phyloP scores from a whole-genome alignment of 2,329 filamentous ascomycete genomes.

The Pseudogymnoascus verrucosus region DNA sequence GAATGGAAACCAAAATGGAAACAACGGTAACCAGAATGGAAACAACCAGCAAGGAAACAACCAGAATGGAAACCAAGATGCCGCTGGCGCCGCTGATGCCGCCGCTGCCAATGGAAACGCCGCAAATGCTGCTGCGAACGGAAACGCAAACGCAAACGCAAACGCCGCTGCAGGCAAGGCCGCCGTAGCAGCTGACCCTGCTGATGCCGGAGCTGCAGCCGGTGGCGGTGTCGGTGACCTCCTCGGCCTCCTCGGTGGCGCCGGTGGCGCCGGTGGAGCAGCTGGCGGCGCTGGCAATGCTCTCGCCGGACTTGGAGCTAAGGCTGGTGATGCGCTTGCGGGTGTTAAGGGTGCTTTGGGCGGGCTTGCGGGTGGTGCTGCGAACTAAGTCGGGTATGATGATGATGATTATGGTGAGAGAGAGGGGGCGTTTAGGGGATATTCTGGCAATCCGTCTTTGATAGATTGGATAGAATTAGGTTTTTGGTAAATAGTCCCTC shows the following conservation, averaged over 20 bases:
- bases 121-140: slow-evolving; percentile 8
- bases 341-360: neutral
- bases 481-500: neutral
- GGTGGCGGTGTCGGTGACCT: neutral
- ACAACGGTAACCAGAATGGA: neutral
- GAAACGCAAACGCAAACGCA: neutral
- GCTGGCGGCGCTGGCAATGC: neutral
- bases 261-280: neutral
- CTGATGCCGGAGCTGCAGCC: neutral
- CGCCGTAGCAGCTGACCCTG: neutral
- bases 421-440: neutral
- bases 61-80: neutral
- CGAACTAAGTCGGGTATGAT: neutral
- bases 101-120: slow-evolving; percentile 16
- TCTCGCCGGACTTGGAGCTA: neutral
- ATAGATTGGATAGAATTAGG: neutral
- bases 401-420: neutral
- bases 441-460: neutral
- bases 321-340: neutral
- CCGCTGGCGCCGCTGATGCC: neutral
- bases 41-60: neutral
- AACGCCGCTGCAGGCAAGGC: neutral
- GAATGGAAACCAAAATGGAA: neutral
- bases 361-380: neutral
- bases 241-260: neutral